phyloP scores from a whole-genome alignment of 2,329 filamentous ascomycete genomes.

The Clonostachys chloroleuca region DNA sequence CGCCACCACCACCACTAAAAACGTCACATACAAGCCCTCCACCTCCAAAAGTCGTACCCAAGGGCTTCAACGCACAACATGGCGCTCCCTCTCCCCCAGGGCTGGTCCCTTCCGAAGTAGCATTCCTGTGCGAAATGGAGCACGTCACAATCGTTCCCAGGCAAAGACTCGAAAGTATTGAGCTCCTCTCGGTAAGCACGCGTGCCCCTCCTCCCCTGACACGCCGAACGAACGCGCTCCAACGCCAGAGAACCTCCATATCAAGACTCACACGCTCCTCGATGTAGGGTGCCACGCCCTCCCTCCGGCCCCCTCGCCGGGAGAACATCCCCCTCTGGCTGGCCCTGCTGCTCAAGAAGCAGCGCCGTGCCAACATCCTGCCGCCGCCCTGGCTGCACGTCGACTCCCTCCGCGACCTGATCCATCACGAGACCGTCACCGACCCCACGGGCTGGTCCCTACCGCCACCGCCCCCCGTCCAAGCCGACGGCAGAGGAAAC shows the following conservation, averaged over 20 bases:
- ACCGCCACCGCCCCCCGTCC: conserved; percentile 61
- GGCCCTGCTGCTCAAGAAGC: conserved; percentile 88
- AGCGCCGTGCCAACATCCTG: conserved; percentile 88
- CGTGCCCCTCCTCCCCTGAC: conserved; percentile 2
- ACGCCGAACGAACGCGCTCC: not conserved
- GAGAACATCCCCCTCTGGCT: conserved; percentile 86
- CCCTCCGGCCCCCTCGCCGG: conserved; percentile 77
- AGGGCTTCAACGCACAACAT: conserved; percentile 18
- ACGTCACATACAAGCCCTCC: too few relatives aligned
- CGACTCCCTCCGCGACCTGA: conserved; percentile 69
- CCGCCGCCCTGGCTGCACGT: conserved; percentile 86
- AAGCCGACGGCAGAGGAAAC: conserved; percentile 39
- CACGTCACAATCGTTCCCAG: conserved; percentile 88
- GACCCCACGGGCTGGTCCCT: conserved; percentile 72
- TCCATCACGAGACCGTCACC: conserved; percentile 74
- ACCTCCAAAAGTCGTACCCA: not conserved
- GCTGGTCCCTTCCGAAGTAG: conserved; percentile 81
- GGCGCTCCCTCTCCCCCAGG: conserved; percentile 44
- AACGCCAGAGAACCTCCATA: conserved; percentile 1
- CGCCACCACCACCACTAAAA: too few relatives aligned
- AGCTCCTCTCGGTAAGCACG: conserved; percentile 74
- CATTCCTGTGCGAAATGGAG: conserved; percentile 97
- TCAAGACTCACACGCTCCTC: conserved; percentile 1
- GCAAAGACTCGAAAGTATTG: conserved; percentile 80
- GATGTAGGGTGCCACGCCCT: conserved; percentile 68